Evolutionary conservation across 1,139 yeast species (phyloP), one percentile per base, ranked within the genome.

Genomic region (Entelexis sorbosivorans): DNA sequence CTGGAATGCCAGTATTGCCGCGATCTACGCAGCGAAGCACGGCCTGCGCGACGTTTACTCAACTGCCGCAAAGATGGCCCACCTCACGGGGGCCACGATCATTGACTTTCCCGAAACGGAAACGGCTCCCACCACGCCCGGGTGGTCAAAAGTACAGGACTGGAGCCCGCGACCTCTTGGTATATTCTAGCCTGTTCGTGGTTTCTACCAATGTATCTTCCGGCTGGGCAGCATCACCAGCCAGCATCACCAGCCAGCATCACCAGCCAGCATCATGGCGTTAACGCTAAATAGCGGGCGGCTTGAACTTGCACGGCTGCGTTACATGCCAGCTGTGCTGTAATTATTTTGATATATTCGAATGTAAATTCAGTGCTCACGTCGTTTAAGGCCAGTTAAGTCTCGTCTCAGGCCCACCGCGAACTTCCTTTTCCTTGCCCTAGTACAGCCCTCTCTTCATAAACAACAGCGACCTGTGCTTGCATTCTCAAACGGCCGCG

Each of bases 1-100:
- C 5, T 59, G 62, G 62, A 59, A 59, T 22, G 59, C 60, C 2
- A 20, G 19, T 20, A 45, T 56, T 11, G 52, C 59, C n/a, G 60
- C 58, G 0, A 33, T 33, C 2, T 45, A 44, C 24, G 59, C 59
- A 2, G 19, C 26, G 2, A 28, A 35, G 5, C 20, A 16, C 31
- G 28, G 19, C 4, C 43, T 44, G n/a, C n/a, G 14, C 1, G 44
- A 32, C 2, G 38, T 44, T 4, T 38, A 24, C n/a, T 29, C 32
- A 5, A 35, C 48, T n/a, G 60, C 60, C 1, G 46, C 49, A 19
- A 54, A 55, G 29, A 59, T 59, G 61, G 61, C 59, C 2, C 46
- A 24, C 7, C 44, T 57, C 22, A 50, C 55, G 0, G 55, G 56
- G 16, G 49, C 34, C 2, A 43, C 40, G 14, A 34, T 56, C 14